Conservation (phyloP, 352 stramenopile species). For the Pythium periplocum region DNA sequence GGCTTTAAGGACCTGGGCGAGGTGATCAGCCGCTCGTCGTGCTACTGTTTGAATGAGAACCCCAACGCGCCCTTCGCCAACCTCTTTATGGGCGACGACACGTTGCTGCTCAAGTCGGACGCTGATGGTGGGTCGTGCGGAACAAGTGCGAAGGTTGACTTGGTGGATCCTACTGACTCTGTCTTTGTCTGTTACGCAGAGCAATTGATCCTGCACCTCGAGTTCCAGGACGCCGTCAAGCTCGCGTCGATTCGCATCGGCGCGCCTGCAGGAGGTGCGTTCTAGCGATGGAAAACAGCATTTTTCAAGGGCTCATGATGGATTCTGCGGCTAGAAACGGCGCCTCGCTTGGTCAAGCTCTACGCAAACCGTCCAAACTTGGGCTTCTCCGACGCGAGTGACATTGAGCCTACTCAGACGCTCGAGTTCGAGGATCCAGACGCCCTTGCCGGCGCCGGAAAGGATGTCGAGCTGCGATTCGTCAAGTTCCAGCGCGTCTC, state of each 20-base stretch:
- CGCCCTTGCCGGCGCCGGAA: conserved; percentile 28
- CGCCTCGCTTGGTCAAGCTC: conserved; percentile 59
- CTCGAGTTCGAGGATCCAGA: conserved; percentile 57
- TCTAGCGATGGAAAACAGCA: neutral
- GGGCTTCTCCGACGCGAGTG: conserved; percentile 61
- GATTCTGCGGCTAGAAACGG: conserved; percentile 25
- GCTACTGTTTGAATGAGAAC: conserved; percentile 81
- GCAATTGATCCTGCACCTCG: conserved; percentile 76
- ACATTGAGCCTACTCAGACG: conserved; percentile 70
- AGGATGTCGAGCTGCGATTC: conserved; percentile 68
- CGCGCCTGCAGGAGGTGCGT: conserved; percentile 38
- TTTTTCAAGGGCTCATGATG: neutral
- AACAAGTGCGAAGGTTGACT: neutral
- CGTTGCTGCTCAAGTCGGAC: conserved; percentile 72
- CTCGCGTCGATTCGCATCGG: conserved; percentile 68
- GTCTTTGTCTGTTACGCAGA: conserved; percentile 26
- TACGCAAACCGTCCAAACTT: conserved; percentile 71
- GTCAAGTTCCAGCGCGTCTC: conserved; percentile 82
- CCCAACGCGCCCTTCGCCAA: conserved; percentile 65
- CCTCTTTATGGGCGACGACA: conserved; percentile 74
- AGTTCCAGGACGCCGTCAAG: conserved; percentile 80
- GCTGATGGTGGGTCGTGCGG: conserved; percentile 35
- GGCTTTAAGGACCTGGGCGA: conserved; percentile 58
- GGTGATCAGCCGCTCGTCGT: conserved; percentile 47
- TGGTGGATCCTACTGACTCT: conserved; percentile 3